These are phyloP conservation scores for Auricularia heimuer DNA, from an alignment of 768 basidiomycete species.

Conservation along the genomic window DNA sequence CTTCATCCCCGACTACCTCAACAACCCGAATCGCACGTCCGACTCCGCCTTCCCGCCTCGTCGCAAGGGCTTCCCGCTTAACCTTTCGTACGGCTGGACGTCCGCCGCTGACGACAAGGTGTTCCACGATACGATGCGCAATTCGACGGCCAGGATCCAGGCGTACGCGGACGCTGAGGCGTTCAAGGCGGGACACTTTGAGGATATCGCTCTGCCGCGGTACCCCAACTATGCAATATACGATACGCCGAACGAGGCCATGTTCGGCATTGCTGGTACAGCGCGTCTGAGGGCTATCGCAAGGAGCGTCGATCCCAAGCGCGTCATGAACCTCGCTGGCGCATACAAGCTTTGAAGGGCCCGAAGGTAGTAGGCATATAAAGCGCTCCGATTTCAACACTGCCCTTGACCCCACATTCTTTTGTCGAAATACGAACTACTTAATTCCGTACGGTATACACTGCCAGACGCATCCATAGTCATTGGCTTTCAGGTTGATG, in stretches of 20 bases:
- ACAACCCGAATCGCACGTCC: neutral
- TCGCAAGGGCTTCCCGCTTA: conserved; percentile 27
- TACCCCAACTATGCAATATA: conserved; percentile 55
- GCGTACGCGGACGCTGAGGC: conserved; percentile 26
- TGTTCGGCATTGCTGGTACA: conserved; percentile 39
- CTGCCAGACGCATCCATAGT: too few species aligned
- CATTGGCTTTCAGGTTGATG: too few species aligned
- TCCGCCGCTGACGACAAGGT: conserved; percentile 27
- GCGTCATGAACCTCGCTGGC: conserved; percentile 56
- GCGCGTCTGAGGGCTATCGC: conserved; percentile 35
- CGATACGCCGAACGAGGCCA: conserved; percentile 36
- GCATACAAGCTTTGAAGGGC: conserved; percentile 28
- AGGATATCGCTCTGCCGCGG: conserved; percentile 20
- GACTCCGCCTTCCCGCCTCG: neutral
- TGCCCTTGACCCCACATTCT: too few species aligned
- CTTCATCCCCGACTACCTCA: neutral
- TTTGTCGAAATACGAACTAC: too few species aligned
- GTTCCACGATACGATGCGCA: conserved; percentile 27
- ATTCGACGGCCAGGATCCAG: neutral
- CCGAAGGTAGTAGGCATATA: too few species aligned
- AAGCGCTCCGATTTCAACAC: too few species aligned
- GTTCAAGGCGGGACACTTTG: conserved; percentile 12
- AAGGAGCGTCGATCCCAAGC: conserved; percentile 38
- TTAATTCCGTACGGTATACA: too few species aligned
- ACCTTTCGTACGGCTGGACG: conserved; percentile 38